Evolutionary conservation across 805 yeast species (phyloP).

Genomic region (Candida sithepensis): DNA sequence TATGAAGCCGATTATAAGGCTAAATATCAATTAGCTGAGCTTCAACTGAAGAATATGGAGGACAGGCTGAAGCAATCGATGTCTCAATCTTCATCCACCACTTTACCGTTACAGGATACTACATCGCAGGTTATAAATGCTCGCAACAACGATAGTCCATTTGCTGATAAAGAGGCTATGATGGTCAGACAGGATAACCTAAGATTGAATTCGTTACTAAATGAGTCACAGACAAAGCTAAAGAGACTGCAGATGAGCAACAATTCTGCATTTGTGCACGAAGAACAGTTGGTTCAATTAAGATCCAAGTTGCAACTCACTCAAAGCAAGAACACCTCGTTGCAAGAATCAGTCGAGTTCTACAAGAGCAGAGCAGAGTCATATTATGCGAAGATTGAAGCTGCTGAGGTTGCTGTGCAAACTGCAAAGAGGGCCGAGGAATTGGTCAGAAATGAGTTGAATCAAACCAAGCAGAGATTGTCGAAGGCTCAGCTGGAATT

Average conservation of each 20-base stretch:
- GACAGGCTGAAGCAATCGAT: conserved; percentile 23
- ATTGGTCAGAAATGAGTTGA: conserved; percentile 46
- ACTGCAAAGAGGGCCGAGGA: conserved; percentile 62
- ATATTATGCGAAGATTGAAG: conserved; percentile 67
- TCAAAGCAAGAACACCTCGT: conserved; percentile 50
- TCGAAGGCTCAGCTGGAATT: conserved; percentile 50
- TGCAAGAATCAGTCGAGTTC: conserved; percentile 50
- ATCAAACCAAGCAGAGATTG: conserved; percentile 46
- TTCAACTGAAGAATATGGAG: conserved; percentile 40
- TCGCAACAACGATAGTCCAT: conserved; percentile 10
- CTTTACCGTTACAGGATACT: conserved; percentile 30
- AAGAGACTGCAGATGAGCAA: conserved; percentile 27
- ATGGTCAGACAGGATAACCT: conserved; percentile 31
- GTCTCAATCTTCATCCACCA: conserved; percentile 12
- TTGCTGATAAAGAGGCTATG: conserved; percentile 22
- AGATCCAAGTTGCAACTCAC: conserved; percentile 57
- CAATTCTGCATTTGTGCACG: conserved; percentile 28
- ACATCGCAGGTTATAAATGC: conserved; percentile 15
- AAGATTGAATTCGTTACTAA: conserved; percentile 32
- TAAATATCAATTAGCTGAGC: conserved; percentile 45
- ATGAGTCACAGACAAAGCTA: conserved; percentile 33
- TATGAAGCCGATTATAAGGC: conserved; percentile 37
- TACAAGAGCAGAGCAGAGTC: conserved; percentile 74
- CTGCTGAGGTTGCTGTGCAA: conserved; percentile 70
- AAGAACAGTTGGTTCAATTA: conserved; percentile 39